A percentile compares a stretch with the other conserved stretches of the same genome.
Conservation (phyloP, 1,284 basidiomycete genomes). For the Rhodotorula sp. region DNA sequence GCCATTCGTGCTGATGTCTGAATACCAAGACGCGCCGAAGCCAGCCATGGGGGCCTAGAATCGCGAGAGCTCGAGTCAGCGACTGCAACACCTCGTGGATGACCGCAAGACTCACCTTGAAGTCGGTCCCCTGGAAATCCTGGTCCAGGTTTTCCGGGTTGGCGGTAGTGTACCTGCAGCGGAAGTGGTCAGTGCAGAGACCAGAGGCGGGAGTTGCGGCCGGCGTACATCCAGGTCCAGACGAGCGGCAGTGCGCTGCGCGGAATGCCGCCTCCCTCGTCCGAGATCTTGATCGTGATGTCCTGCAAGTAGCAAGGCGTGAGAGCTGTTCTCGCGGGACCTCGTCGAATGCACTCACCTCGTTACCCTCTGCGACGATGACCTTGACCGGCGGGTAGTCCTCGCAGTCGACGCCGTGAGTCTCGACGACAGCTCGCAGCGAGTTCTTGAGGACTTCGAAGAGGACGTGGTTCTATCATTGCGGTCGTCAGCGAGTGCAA, state of each 20-base stretch:
- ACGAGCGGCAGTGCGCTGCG: conserved; percentile 90
- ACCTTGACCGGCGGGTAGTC: conserved; percentile 95
- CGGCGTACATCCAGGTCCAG: conserved; percentile 79
- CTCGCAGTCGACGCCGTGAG: conserved; percentile 80
- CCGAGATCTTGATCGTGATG: conserved; percentile 97
- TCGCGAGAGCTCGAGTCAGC: too few species aligned
- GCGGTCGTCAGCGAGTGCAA: conserved; percentile 9
- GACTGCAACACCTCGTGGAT: too few species aligned
- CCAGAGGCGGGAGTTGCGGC: not conserved
- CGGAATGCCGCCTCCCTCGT: conserved; percentile 95
- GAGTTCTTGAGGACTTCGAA: conserved; percentile 99
- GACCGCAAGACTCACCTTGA: conserved; percentile 58
- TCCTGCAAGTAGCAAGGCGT: conserved; percentile 55
- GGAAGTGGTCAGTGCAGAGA: not conserved
- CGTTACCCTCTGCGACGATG: conserved; percentile 86
- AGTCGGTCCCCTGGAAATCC: conserved; percentile 86
- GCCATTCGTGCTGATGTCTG: not conserved
- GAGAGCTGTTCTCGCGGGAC: conserved; percentile 50
- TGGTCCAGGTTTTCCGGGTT: conserved; percentile 82
- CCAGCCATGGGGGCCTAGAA: conserved; percentile 87
- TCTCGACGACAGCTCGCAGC: conserved; percentile 92
- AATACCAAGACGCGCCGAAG: conserved; percentile 60
- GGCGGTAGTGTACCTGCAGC: conserved; percentile 89
- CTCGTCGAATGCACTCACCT: conserved; percentile 46
- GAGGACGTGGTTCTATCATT: conserved; percentile 72